Percentiles rank a stretch among this genome's conserved stretches.
Conservation (phyloP, 805 yeast genomes). For the Candida boidinii region DNA sequence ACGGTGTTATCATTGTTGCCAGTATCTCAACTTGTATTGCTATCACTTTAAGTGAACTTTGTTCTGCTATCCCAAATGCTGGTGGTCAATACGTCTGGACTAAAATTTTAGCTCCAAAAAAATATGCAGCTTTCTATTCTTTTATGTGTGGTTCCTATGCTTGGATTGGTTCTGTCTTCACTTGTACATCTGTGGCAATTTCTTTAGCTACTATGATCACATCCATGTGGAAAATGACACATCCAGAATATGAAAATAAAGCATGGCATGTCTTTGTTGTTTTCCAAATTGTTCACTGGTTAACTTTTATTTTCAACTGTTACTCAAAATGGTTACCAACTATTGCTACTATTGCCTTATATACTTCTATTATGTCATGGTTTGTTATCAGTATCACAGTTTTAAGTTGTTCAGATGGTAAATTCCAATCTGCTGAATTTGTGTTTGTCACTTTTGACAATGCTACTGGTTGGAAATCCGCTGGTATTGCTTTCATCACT, state of each 20-base stretch:
- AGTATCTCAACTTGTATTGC: slow-evolving; percentile 38
- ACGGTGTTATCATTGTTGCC: slow-evolving; percentile 47
- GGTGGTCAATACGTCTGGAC: slow-evolving; percentile 60
- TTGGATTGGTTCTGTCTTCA: slow-evolving; percentile 54
- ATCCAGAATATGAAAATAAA: slow-evolving; percentile 25
- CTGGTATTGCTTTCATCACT: slow-evolving; percentile 57
- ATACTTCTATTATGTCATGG: slow-evolving; percentile 44
- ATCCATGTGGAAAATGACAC: slow-evolving; percentile 33
- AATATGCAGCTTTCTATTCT: slow-evolving; percentile 38
- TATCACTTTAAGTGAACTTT: slow-evolving; percentile 42
- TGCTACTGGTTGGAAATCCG: slow-evolving; percentile 51
- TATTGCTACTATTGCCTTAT: slow-evolving; percentile 40
- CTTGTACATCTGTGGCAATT: slow-evolving; percentile 51
- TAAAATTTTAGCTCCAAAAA: slow-evolving; percentile 40
- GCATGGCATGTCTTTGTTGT: slow-evolving; percentile 50
- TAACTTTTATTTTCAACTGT: slow-evolving; percentile 37
- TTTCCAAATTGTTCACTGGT: slow-evolving; percentile 34
- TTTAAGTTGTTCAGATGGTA: slow-evolving; percentile 41
- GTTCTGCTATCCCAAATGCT: slow-evolving; percentile 45
- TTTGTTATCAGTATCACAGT: slow-evolving; percentile 44
- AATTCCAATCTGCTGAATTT: slow-evolving; percentile 40
- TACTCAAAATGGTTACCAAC: slow-evolving; percentile 45
- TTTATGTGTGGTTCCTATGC: slow-evolving; percentile 56
- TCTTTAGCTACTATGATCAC: slow-evolving; percentile 43
- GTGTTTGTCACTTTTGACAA: slow-evolving; percentile 48